Evolutionary conservation across 2,329 filamentous ascomycete genomes (phyloP), one percentile per base, ranked within the genome.

Genomic region (Ophiocordyceps sinensis): DNA sequence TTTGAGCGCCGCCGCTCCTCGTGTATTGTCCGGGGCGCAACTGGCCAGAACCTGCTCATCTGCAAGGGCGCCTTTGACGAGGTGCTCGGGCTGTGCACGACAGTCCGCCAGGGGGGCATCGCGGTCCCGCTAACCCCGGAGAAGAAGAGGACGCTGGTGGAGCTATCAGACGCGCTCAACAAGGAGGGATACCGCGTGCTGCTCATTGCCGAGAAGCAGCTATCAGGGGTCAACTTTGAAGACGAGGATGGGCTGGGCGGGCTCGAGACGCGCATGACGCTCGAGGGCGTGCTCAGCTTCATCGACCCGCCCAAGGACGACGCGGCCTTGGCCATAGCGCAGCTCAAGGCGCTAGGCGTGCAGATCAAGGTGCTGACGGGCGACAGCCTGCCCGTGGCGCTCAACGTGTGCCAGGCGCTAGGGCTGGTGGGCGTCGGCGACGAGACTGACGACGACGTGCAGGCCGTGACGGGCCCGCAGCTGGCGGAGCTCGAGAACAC

Each of bases 61-160:
- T 53, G 51, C 44, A 56, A 55, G 34, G 53, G 54, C 26, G 53
- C 50, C 3, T 55, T 56, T 9, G 53, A 56, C 28, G 54, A 57
- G 26, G 48, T 57, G 1, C 44, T 53, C 5, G 37, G 42, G 10
- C 43, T 52, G 7, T 54, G 52, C 45, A 41, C 41, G 9, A 36
- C 38, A 3, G 44, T 53, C 3, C 47, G 49, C 5, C 44, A 46
- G 10, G 43, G 40, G 8, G 43, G 43, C 12, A 38, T 47, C 10
- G 43, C 45, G 4, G 39, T 48, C 7, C 37, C 45, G 1, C 43
- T 54, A 13, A 50, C 51, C 32, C 39, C 38, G 2, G 42, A 45
- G 3, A 43, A 41, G 32, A 45, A 44, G 5, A 42, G 44, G 10
- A 40, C 28, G 13, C 44, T 54, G 19, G 36, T 39, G 28, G 40